Percentiles rank a stretch among this genome's conserved stretches.
Conservation (phyloP, 345 rosid species). For the Orychophragmus violaceus region DNA sequence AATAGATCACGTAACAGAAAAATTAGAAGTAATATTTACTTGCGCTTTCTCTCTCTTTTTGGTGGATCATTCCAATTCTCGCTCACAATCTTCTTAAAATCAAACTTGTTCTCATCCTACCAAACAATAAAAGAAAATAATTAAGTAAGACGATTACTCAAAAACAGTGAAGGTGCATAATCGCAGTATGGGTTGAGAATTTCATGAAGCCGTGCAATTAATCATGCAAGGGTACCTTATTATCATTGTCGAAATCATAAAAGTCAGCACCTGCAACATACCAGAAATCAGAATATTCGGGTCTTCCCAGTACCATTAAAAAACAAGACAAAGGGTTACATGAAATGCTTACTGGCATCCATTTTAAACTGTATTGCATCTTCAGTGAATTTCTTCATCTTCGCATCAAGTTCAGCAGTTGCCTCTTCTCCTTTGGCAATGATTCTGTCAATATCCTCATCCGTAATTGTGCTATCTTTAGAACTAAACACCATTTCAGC, state of each 20-base stretch:
- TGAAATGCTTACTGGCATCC: slow-evolving; percentile 74
- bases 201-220: neutral
- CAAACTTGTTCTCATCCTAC: slow-evolving; percentile 86
- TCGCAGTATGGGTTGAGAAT: neutral
- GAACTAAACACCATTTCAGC: slow-evolving; percentile 99
- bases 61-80: slow-evolving; percentile 99
- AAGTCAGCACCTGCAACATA: slow-evolving; percentile 72
- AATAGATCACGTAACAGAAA: neutral
- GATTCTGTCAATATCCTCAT: slow-evolving; percentile 96
- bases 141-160: neutral
- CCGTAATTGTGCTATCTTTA: slow-evolving; percentile 96
- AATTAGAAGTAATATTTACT: slow-evolving; percentile 43
- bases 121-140: slow-evolving; percentile 17
- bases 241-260: slow-evolving; percentile 90
- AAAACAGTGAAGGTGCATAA: neutral
- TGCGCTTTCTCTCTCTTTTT: slow-evolving; percentile 95
- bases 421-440: slow-evolving; percentile 98
- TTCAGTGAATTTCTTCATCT: slow-evolving; percentile 97
- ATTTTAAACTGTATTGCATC: slow-evolving; percentile 95
- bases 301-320: neutral
- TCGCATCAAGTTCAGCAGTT: slow-evolving; percentile 97
- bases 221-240: slow-evolving; percentile 43
- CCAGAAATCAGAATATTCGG: neutral
- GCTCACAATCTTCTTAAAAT: slow-evolving; percentile 87
- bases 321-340: neutral